Evolutionary conservation across 257 asterid genomes (phyloP), one percentile per base, ranked within the genome.

Genomic region (Salvia splendens): DNA sequence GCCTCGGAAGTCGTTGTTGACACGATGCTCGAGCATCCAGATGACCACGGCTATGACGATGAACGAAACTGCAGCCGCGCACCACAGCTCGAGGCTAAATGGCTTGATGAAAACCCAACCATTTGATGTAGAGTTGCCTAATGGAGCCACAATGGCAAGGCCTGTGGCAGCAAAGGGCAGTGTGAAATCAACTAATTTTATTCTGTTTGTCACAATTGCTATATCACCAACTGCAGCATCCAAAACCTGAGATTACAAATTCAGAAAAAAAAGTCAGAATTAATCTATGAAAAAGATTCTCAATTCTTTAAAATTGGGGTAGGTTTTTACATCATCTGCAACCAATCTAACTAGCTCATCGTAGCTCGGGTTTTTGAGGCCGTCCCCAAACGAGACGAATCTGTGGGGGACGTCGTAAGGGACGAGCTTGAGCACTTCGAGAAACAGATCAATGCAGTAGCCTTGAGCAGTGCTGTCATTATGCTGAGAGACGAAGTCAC

Each of bases 201-300:
- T 77, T 69, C 92, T 73, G 72, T 83, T 82, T 11, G 83, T 75
- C 40, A 83, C 86, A 49, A 87, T 87, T 45, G 92, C 81, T 75
- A 87, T 80, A 81, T 87, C 95, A 12, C 95, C 95, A 55, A 85
- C 78, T 33, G 77, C 95, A 33, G 82, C 95, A 67, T 87, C 92
- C 64, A 83, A 64, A 41, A 58, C 73, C 95, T 87, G 75, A 12
- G 17, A 43, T 5, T 1, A 35, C 33, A 36, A 33, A 38, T 46
- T 49, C 49, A 65, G 62, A 52, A 1, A 3, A 20, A 20, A 17
- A 8, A 16, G 8, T 51, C 1, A 51, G 24, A 52, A 52, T 10
- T 0, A 24, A 24, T 24, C 30, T 24, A 24, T 3, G 9, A 8
- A 28, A 12, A 61, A n/a, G 48, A 35, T 9, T 15, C 28, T 12